Base-by-base conservation (phyloP, 352 stramenopile genomes). In the Globisporangium uncinulatum region DNA sequence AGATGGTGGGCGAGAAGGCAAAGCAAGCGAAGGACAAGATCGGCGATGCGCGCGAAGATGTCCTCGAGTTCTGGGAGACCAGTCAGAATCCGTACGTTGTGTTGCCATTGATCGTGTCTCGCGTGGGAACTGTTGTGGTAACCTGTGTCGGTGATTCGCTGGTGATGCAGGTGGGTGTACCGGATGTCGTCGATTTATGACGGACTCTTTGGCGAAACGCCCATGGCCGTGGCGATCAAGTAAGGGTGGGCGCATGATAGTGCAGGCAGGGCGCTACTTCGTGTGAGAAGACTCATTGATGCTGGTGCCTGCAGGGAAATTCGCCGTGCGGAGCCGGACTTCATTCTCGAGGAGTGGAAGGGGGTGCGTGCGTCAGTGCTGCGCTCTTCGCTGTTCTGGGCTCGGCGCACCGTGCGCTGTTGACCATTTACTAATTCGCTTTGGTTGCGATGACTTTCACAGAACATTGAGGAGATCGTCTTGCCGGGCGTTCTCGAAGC, bases 171-270 rank as follows among this genome's bases (percentile, higher is more conserved):
- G n/a, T 95, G 86, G 86, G 91, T 99, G 4, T 99, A 99, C 67
- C 91, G 95, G 54, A 69, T 98, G 49, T 98, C 94, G 19, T 98
- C 91, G 9, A 96, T 98, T n/a, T 99, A 98, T 65, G 97, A 99
- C 54, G 97, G 94, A 24, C 71, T 99, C 48, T 99, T 98, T 20
- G 95, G 93, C 4, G 97, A 99, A 78, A 98, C 94, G 3, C 89
- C 97, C 3, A 96, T 97, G 79, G 94, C 87, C 20, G 74, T 98
- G 57, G 96, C 95, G 14, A 97, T 98, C 49, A 91, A 87, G 74
- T 79, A 54, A 44, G 70, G 61, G 9, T 10, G 36, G 53, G 17
- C 39, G 11, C 11, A 51, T 56, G 31, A 13, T 2, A 11, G 36
- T n/a, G n/a, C n/a, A n/a, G n/a, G n/a, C n/a, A n/a, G n/a, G n/a